Base-by-base conservation (phyloP, 2,329 filamentous ascomycete species). In the Penicillium thymicola region DNA sequence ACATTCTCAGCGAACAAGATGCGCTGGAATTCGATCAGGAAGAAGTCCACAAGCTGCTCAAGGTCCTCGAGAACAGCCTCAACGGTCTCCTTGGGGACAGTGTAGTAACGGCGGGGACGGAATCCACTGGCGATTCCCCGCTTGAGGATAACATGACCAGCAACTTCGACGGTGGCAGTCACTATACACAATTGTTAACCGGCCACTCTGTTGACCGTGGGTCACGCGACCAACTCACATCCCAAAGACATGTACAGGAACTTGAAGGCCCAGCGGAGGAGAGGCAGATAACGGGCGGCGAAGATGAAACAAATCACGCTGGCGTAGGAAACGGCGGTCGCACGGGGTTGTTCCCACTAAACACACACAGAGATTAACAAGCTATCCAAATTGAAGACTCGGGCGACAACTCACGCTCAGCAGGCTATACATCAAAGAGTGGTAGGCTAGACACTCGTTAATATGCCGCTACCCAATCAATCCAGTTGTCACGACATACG, bases 1-100 rank as follows among this genome's bases (percentile, higher is more conserved):
- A 86, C 76, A 65, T 87, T 87, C 78, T 88, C 85, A 32, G 82
- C 85, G 65, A 87, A 88, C 57, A 87, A 71, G 61, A 87, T 79
- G 57, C 85, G 81, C 77, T 88, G 85, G 69, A 85, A 83, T 70
- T 88, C 85, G 60, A 88, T 86, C 64, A 87, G 79, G 73, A 87
- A 85, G 75, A 88, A 88, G 76, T 87, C 86, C 74, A 84, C 78
- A 52, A 88, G 76, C 74, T 87, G 84, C 70, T 85, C 83, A 14
- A 85, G 69, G 69, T 87, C 85, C 62, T 85, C 84, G 47, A 85
- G 74, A 23, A 84, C 73, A 56, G 79, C 81, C 71, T 87, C 85
- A 36, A 86, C 77, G 47, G 82, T 83, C 65, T 86, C 85, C 70
- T 84, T 84, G 36, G 84, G 83, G 57, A 88, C 81, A 47, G 81